Evolutionary conservation across 768 basidiomycete genomes (phyloP), one percentile per base, ranked within the genome.

Genomic region (Pleurotus tuoliensis): DNA sequence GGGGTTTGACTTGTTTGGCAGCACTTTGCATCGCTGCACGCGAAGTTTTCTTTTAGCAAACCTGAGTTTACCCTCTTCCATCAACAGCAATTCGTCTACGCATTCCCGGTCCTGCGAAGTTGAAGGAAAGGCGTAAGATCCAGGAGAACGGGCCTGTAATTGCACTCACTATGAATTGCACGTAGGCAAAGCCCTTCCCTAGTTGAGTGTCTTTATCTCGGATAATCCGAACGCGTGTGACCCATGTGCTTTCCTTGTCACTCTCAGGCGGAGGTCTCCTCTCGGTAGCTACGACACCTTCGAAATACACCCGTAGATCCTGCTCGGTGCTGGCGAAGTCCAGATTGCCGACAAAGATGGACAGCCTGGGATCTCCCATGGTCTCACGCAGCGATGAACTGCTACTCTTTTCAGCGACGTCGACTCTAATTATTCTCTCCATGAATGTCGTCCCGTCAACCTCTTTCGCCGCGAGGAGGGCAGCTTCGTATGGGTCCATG

Each of bases 131-230:
- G 6, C 38, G 39, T 55, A 25, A 49, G 15, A 15, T 50, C 46
- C 24, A 47, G 2, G 15, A 41, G 22, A 47, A 34, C 56, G 2
- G 25, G 16, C 34, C 0, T n/a, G 20, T 30, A 1, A 47, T 25
- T 16, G 47, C 22, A 77, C 88, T 59, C 69, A 96, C 96, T 56
- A 76, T 68, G 60, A 98, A 92, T 63, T 93, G 87, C 16, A 98
- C 86, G 65, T 98, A 97, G 8, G 90, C 93, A 68, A 98, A 95
- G 4, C 95, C 95, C 72, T 96, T 97, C 11, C 95, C 96, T 12
- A 98, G 81, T 62, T 94, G 93, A 1, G 93, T 97, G 57, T 90
- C 92, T 62, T 84, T 85, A 68, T 98, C 96, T 47, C 92, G 81
- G 51, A 97, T 80, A 62, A 97, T 84, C 43, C 96, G 82, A n/a